phyloP scores from a whole-genome alignment of 148 eudicot genomes.

The Diospyros kaki region DNA sequence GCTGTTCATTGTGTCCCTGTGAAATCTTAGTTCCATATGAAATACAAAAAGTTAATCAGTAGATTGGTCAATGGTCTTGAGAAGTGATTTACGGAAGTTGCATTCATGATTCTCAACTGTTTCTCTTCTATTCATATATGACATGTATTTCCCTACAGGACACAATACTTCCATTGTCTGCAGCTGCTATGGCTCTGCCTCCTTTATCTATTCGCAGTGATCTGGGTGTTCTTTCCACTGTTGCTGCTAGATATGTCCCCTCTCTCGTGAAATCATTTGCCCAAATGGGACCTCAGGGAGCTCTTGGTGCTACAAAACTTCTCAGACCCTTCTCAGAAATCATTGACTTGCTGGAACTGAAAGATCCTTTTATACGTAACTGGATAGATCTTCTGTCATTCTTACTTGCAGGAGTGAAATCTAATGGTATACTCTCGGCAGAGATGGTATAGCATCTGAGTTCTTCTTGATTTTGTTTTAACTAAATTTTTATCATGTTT shows the following conservation, averaged over 20 bases:
- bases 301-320: slow-evolving; percentile 91
- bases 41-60: not conserved
- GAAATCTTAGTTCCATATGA: not conserved
- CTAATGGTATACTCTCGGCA: slow-evolving; percentile 91
- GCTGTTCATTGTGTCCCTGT: not conserved
- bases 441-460: slow-evolving; percentile 65
- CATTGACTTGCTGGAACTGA: slow-evolving; percentile 70
- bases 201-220: slow-evolving; percentile 93
- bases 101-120: not conserved
- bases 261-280: slow-evolving; percentile 80
- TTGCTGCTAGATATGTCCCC: slow-evolving; percentile 82
- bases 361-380: slow-evolving; percentile 87
- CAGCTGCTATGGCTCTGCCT: slow-evolving; percentile 97
- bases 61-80: not conserved
- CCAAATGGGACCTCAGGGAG: slow-evolving; percentile 90
- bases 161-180: slow-evolving; percentile 81
- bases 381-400: slow-evolving; percentile 97
- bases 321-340: slow-evolving; percentile 87
- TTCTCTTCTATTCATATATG: not conserved
- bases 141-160: slow-evolving; percentile 44
- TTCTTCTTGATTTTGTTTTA: not conserved
- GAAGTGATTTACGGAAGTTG: not conserved
- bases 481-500: not conserved
- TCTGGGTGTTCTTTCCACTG: slow-evolving; percentile 83
- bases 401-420: slow-evolving; percentile 96